A percentile compares a stretch with the other conserved stretches of the same genome.
Conservation (phyloP, 441 rosid species). For the Euphorbia corollata region DNA sequence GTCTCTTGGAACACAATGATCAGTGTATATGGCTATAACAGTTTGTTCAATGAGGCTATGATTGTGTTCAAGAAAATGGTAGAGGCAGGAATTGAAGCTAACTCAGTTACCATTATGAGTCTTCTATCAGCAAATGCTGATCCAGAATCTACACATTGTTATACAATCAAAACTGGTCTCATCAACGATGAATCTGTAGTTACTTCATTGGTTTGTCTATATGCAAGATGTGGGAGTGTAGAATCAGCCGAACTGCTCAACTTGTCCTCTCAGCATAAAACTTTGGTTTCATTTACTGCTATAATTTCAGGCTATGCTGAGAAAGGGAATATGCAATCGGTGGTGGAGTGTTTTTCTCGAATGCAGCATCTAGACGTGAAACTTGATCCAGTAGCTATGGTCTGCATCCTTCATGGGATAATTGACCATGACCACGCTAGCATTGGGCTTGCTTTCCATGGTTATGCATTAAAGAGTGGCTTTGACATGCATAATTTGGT, state of each 20-base stretch:
- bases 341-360: conserved; percentile 36
- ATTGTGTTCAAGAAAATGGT: conserved; percentile 47
- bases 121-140: conserved; percentile 49
- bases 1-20: conserved; percentile 40
- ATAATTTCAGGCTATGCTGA: conserved; percentile 60
- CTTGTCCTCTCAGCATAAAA: conserved; percentile 32
- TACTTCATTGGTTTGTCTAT: conserved; percentile 59
- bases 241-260: conserved; percentile 47
- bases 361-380: conserved; percentile 44
- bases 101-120: conserved; percentile 49
- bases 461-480: conserved; percentile 52
- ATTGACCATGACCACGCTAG: conserved; percentile 28
- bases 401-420: conserved; percentile 60
- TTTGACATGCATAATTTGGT: conserved; percentile 41
- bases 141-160: conserved; percentile 44
- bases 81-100: conserved; percentile 33
- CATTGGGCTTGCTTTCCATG: conserved; percentile 54
- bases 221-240: conserved; percentile 39
- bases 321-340: conserved; percentile 39
- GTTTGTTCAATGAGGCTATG: conserved; percentile 42
- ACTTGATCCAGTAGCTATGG: conserved; percentile 63
- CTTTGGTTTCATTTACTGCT: conserved; percentile 60
- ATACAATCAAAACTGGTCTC: conserved; percentile 46
- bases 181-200: conserved; percentile 34
- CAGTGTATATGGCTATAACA: conserved; percentile 54